These are phyloP conservation scores for Solanum hybrid DNA, from an alignment of 305 asterid species.

Conservation along the genomic window DNA sequence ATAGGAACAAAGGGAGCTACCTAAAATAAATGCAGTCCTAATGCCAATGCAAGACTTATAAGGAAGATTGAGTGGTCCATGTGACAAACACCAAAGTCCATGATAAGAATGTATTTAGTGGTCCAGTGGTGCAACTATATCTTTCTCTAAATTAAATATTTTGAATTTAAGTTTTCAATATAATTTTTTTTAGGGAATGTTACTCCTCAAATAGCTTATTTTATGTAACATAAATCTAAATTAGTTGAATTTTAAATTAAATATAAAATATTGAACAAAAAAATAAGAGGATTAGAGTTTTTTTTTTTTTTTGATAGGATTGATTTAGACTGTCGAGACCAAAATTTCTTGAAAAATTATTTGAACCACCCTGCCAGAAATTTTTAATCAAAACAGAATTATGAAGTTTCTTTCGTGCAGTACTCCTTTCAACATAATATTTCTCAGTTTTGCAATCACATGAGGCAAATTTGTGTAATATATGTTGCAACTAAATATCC, in stretches of 20 bases:
- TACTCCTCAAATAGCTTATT: not conserved
- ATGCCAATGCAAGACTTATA: conserved; percentile 6
- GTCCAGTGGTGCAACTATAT: not conserved
- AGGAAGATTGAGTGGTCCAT: not conserved
- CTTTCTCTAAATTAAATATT: not conserved
- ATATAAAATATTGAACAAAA: too few species aligned
- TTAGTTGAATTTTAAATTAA: too few species aligned
- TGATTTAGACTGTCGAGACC: not conserved
- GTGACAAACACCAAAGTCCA: not conserved
- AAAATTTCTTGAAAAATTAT: not conserved
- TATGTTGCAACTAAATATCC: not conserved
- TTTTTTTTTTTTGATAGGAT: not conserved
- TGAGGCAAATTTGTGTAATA: not conserved
- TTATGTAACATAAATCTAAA: too few species aligned
- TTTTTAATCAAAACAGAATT: not conserved
- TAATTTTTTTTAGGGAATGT: not conserved
- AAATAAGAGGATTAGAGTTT: not conserved
- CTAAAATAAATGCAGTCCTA: not conserved
- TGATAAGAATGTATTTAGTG: not conserved
- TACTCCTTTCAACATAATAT: not conserved
- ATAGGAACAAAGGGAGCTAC: not conserved
- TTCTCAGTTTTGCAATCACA: not conserved
- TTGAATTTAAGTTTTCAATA: too few species aligned
- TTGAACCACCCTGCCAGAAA: not conserved
- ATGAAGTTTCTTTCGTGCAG: not conserved